These are phyloP conservation scores for Eleusine indica DNA, from an alignment of 176 grass and related monocot genomes.

Conservation along the genomic window DNA sequence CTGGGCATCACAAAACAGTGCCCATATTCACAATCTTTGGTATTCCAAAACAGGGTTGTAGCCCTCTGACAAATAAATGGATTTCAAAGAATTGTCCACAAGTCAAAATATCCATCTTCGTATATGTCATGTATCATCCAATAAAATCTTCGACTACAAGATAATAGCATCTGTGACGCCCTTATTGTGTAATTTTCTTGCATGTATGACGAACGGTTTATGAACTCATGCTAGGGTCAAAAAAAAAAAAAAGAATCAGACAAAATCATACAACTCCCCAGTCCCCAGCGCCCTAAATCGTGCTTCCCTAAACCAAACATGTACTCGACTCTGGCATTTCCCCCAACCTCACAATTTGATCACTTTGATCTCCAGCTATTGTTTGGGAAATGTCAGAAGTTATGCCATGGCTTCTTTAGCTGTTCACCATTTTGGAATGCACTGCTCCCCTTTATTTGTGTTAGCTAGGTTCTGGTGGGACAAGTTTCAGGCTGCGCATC, in stretches of 20 bases:
- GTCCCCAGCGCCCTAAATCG: conserved; percentile 25
- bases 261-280: conserved; percentile 47
- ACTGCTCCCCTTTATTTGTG: not conserved
- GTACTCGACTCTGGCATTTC: not conserved
- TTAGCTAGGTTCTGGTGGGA: conserved; percentile 86
- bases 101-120: not conserved
- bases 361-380: conserved; percentile 34
- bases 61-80: conserved; percentile 1
- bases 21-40: not conserved
- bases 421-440: not conserved
- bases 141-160: conserved; percentile 20
- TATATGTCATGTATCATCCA: conserved; percentile 35
- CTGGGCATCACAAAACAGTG: not conserved
- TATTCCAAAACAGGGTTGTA: not conserved
- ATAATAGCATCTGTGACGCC: conserved; percentile 5
- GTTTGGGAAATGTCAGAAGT: conserved; percentile 34
- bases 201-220: conserved; percentile 27
- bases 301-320: conserved; percentile 22
- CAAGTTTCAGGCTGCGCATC: conserved; percentile 97
- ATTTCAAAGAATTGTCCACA: conserved; percentile 36
- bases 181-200: conserved; percentile 33
- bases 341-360: not conserved
- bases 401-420: conserved; percentile 4
- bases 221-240: conserved; percentile 11
- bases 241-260: conserved; percentile 25